Percentiles rank a stretch among this genome's conserved stretches.
Evolutionary conservation across 805 yeast species (phyloP).

Genomic region (Barnettozyma wickerhamii): DNA sequence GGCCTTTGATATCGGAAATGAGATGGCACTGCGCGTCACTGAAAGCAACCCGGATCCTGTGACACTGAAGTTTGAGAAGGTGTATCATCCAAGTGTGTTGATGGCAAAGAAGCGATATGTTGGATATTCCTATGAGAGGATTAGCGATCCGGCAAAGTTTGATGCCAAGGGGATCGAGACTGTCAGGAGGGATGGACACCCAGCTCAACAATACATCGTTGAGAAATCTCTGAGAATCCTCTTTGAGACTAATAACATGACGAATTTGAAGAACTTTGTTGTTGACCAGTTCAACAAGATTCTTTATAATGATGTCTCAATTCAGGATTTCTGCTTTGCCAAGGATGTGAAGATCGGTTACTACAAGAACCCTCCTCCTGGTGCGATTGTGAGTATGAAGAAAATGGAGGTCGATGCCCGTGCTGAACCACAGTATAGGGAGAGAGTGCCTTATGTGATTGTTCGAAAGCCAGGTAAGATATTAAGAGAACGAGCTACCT

Average conservation of each 20-base stretch:
- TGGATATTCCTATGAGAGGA: slow-evolving; percentile 71
- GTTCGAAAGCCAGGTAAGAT: slow-evolving; percentile 53
- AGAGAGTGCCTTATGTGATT: slow-evolving; percentile 85
- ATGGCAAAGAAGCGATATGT: slow-evolving; percentile 88
- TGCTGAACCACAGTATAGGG: slow-evolving; percentile 81
- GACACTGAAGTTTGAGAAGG: slow-evolving; percentile 83
- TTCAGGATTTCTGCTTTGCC: slow-evolving; percentile 88
- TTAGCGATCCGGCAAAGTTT: slow-evolving; percentile 51
- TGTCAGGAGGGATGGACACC: slow-evolving; percentile 89
- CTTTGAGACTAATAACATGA: slow-evolving; percentile 69
- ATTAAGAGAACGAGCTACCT: slow-evolving; percentile 69
- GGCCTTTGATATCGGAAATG: slow-evolving; percentile 72
- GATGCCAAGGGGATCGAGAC: slow-evolving; percentile 98
- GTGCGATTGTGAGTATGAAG: slow-evolving; percentile 75
- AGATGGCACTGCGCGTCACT: slow-evolving; percentile 64
- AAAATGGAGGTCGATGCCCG: slow-evolving; percentile 61
- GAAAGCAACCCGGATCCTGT: slow-evolving; percentile 73
- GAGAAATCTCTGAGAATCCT: slow-evolving; percentile 63
- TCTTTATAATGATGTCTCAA: slow-evolving; percentile 52
- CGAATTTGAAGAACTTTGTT: slow-evolving; percentile 63
- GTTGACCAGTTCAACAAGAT: slow-evolving; percentile 64
- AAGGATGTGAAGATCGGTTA: slow-evolving; percentile 84
- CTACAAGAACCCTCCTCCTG: slow-evolving; percentile 87
- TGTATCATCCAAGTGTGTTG: slow-evolving; percentile 80
- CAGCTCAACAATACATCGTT: slow-evolving; percentile 82